These are phyloP conservation scores for Fusarium anguioides DNA, from an alignment of 2,329 filamentous ascomycete species.

Conservation along the genomic window DNA sequence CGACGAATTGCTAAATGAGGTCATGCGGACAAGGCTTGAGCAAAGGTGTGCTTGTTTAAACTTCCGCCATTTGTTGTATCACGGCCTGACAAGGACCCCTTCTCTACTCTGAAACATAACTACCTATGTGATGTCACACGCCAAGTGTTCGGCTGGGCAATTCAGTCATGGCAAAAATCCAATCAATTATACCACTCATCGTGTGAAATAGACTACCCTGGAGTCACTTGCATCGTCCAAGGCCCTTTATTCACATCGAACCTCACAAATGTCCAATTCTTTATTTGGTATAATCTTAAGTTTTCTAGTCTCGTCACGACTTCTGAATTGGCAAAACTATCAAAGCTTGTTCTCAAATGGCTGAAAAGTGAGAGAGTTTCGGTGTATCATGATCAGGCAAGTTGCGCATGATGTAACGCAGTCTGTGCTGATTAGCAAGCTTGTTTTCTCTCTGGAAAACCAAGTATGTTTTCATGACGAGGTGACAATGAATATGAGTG, in stretches of 20 bases:
- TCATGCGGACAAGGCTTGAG: conserved; percentile 39
- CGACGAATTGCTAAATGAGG: conserved; percentile 35
- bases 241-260: conserved; percentile 10
- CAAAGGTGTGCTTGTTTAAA: conserved; percentile 26
- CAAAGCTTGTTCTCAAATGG: conserved; percentile 6
- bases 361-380: not conserved
- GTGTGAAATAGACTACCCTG: conserved; percentile 27
- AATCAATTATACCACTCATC: not conserved
- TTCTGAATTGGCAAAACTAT: conserved; percentile 16
- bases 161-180: conserved; percentile 17
- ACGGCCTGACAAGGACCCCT: conserved; percentile 7
- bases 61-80: conserved; percentile 26
- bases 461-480: not conserved
- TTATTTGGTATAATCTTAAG: not conserved
- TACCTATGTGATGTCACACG: conserved; percentile 39
- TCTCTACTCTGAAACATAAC: conserved; percentile 37
- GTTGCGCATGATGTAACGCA: conserved; percentile 1
- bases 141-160: conserved; percentile 23
- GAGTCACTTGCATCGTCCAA: conserved; percentile 38
- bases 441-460: not conserved
- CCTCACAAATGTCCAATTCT: not conserved
- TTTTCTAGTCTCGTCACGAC: not conserved
- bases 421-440: not conserved
- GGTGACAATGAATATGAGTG: not conserved
- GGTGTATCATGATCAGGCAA: not conserved